Evolutionary conservation across 2,329 filamentous ascomycete genomes (phyloP).

Genomic region (Fusarium sp.): DNA sequence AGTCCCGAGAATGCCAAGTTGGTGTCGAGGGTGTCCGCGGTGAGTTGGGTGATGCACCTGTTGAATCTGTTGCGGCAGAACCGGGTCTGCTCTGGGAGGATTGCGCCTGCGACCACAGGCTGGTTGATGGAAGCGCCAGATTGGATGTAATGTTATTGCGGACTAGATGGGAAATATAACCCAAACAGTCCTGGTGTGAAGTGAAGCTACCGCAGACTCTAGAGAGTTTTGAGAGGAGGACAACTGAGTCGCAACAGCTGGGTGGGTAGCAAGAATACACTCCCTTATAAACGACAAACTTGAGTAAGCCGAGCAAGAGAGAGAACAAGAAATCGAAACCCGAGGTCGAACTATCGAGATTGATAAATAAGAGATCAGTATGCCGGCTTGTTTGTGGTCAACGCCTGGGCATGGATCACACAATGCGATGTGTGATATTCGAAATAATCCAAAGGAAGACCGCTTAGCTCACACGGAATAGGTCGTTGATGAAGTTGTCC

Average conservation of each 20-base stretch:
- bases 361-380: conserved; percentile 33
- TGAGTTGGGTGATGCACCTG: conserved; percentile 52
- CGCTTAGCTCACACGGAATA: conserved; percentile 36
- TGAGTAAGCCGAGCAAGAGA: conserved; percentile 13
- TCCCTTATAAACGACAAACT: conserved; percentile 17
- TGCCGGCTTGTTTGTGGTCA: conserved; percentile 34
- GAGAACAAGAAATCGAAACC: conserved; percentile 21
- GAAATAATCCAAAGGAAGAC: conserved; percentile 14
- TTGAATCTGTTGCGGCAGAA: conserved; percentile 52
- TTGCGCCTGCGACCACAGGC: conserved; percentile 55
- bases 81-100: conserved; percentile 50
- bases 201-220: conserved; percentile 21
- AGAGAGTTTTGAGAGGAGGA: conserved; percentile 13
- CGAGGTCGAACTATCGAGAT: conserved; percentile 18
- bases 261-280: conserved; percentile 2
- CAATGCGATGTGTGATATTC: conserved; percentile 30
- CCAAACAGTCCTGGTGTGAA: conserved; percentile 53
- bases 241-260: conserved; percentile 12
- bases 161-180: conserved; percentile 52
- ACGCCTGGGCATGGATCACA: conserved; percentile 28
- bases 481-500: conserved; percentile 38
- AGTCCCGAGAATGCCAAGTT: conserved; percentile 47
- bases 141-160: conserved; percentile 46
- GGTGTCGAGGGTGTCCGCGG: conserved; percentile 55
- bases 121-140: conserved; percentile 53